Percentiles rank a stretch among this genome's conserved stretches.
phyloP scores from a whole-genome alignment of 108 stramenopile genomes.

The Aurantiochytrium sp. region DNA sequence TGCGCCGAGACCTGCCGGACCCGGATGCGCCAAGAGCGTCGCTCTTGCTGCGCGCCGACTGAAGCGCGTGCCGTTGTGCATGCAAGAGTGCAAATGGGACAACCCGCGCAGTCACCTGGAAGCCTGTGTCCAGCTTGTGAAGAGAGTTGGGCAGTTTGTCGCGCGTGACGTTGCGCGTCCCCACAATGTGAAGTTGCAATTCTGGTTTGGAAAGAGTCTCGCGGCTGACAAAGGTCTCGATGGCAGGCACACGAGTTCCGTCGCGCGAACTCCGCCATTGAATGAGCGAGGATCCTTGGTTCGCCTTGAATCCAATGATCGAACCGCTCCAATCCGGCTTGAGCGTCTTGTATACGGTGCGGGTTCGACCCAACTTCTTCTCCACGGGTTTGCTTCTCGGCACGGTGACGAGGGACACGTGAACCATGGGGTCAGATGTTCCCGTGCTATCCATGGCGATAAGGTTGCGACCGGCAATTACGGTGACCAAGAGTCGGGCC shows the following conservation, averaged over 20 bases:
- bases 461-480: not conserved
- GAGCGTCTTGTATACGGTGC: not conserved
- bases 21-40: not conserved
- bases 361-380: not conserved
- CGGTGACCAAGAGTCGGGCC: not conserved
- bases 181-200: not conserved
- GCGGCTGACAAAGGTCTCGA: not conserved
- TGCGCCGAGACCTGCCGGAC: not conserved
- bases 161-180: not conserved
- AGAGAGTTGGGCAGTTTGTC: not conserved
- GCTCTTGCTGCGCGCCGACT: not conserved
- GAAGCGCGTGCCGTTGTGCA: not conserved
- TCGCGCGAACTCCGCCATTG: not conserved
- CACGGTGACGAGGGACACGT: not conserved
- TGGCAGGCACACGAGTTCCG: not conserved
- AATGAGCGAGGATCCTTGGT: not conserved
- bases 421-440: not conserved
- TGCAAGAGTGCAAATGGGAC: not conserved
- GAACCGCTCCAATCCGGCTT: slow-evolving; percentile 7
- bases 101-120: not conserved
- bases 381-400: not conserved
- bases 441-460: not conserved
- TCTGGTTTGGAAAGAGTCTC: not conserved
- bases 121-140: not conserved
- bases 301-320: not conserved